Evolutionary conservation across 2,329 filamentous ascomycete species (phyloP), one percentile per base, ranked within the genome.

Genomic region (Verticillium longisporum): DNA sequence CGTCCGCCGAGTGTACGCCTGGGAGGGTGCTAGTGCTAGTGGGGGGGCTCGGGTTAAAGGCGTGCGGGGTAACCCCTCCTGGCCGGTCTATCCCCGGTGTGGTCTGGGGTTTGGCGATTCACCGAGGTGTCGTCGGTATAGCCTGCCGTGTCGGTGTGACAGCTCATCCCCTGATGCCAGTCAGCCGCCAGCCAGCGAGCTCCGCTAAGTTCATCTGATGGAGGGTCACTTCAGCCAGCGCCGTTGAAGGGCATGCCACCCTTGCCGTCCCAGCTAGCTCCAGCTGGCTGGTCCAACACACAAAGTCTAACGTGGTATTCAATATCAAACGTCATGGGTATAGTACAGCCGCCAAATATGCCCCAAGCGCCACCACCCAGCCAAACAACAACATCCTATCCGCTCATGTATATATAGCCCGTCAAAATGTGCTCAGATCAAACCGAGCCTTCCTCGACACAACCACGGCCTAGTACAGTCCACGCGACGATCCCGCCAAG

Each of bases 401-500:
- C 26, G 26, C 26, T 26, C 26, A 26, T 26, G 26, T 26, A 26
- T 26, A 26, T 26, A 4, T 26, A 26, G 26, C 26, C 26, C 26
- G 26, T 26, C 26, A 26, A 26, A 26, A 26, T 26, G 26, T 3
- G 26, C 26, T 3, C 26, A 26, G 4, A 26, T 26, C 26, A 26
- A 26, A 26, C 26, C 26, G 26, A 26, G 26, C 3, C 26, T 26
- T 55, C 33, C 11, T 33, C 34, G 50, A 41, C 37, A 32, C 26
- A 37, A 1, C 38, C 56, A 21, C 41, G 18, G 26, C 37, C 31
- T 14, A 31, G 32, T 50, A 54, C 57, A 33, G 41, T 14, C 62
- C 63, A 1, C 60, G 57, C 2, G 60, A 57, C 33, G 55, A 21
- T 11, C 71, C 72, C 4, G 71, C 68, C 36, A 74, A 64, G 56